phyloP scores from a whole-genome alignment of 2,329 filamentous ascomycete genomes.

The Chrysoporthe puriensis region DNA sequence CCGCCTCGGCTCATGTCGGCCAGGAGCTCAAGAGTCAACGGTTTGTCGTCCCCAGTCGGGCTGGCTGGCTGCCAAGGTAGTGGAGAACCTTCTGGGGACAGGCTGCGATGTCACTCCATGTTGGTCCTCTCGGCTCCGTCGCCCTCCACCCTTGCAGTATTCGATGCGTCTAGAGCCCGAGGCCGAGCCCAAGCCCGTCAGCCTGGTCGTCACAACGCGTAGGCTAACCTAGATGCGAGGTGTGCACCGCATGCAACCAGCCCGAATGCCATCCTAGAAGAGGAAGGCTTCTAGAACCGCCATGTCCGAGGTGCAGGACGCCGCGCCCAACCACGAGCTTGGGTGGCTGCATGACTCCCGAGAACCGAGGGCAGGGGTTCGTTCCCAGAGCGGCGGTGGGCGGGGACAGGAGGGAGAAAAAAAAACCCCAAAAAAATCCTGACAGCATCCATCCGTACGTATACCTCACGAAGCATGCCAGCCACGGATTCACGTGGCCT shows the following conservation, averaged over 20 bases:
- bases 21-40: background rate
- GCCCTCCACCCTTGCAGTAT: background rate
- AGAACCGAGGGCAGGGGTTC: background rate
- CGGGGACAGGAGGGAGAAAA: background rate
- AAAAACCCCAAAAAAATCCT: background rate
- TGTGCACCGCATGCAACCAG: background rate
- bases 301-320: background rate
- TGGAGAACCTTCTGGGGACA: background rate
- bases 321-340: background rate
- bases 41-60: background rate
- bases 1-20: background rate
- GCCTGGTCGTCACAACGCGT: background rate
- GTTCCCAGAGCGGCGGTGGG: background rate
- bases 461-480: background rate
- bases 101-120: background rate
- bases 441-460: background rate
- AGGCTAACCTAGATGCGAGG: background rate
- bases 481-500: slow-evolving; percentile 1
- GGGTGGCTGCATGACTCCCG: background rate
- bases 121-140: background rate
- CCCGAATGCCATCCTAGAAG: slow-evolving; percentile 6
- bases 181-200: background rate
- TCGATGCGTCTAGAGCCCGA: background rate
- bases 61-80: too few relatives aligned
- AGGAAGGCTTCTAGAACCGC: slow-evolving; percentile 16